Evolutionary conservation across 2,329 filamentous ascomycete species (phyloP), one percentile per base, ranked within the genome.

Genomic region (Cladophialophora immunda): DNA sequence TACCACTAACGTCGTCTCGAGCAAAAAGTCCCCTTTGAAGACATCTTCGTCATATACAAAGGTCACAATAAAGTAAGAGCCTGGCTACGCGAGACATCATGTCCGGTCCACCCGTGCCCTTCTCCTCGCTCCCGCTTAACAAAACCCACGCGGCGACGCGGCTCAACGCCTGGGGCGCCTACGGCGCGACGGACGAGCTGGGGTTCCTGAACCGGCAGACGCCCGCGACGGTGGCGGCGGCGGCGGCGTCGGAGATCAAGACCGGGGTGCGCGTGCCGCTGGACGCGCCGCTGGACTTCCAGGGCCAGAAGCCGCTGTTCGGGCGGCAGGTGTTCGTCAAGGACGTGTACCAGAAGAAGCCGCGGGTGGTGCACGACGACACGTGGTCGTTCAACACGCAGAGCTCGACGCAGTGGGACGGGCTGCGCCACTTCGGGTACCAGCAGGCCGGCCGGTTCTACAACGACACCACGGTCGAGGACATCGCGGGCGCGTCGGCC

Each of bases 201-300:
- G 86, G 86, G 27, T 85, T 83, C 71, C 77, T 88, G 1, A 87
- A 87, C 73, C 78, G 86, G 2, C 78, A 87, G 62, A 87, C 84
- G 0, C 79, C 82, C 0, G 73, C 77, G n/a, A 78, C 77, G 11
- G 78, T 83, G 22, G 76, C 76, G 7, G 73, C 76, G 6, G 82
- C 82, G 0, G 71, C 71, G 4, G 78, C 82, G 0, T 74, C 76
- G 19, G 82, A 85, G 70, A 84, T 85, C 68, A 77, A 78, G 53
- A 77, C 76, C 5, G 81, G 72, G 4, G 65, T 68, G 9, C 70
- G 72, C n/a, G 62, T 74, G 27, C 57, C 65, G 11, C 61, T 73
- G 15, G 72, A 74, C 73, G 81, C 80, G 74, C 73, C 75, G 9
- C 74, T 82, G n/a, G 78, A 81, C 68, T 75, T 78, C 36, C 80